Base-by-base conservation (phyloP, 495 filamentous ascomycete genomes). In the Mycothermus thermophilus region DNA sequence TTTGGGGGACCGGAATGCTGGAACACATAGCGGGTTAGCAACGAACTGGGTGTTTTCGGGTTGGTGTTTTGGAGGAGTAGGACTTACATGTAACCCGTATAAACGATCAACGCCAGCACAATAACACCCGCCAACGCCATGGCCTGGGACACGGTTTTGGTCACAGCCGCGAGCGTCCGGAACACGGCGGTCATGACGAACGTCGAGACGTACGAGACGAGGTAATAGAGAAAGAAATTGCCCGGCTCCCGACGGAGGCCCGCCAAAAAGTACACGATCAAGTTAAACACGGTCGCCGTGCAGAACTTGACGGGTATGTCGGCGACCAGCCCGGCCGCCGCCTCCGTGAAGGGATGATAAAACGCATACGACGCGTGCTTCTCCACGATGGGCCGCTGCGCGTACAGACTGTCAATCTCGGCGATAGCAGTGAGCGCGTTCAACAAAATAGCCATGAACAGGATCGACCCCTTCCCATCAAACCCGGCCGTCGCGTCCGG, bases 21-120 rank as follows among this genome's bases (percentile, higher is more conserved):
- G 22, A 24, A 5, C 5, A 24, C 22, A 24, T 24, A 11, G 22
- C 5, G 11, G 22, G 22, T 5, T 6, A 24, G 11, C 22, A 11
- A 24, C 22, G 22, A 4, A 5, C 1, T n/a, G n/a, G n/a, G n/a
- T n/a, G n/a, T n/a, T n/a, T n/a, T n/a, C n/a, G n/a, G n/a, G n/a
- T n/a, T n/a, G n/a, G n/a, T n/a, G n/a, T n/a, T n/a, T n/a, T n/a
- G n/a, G n/a, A n/a, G n/a, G n/a, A n/a, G n/a, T n/a, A n/a, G n/a
- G n/a, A 31, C 35, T 25, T 7, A 37, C 35, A 83, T 56, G 51
- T 79, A 94, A 18, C 83, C 83, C 9, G 80, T 86, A 50, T 88
- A 94, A 4, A 92, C 77, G 32, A 90, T 54, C 18, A 85, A 51
- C 15, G 69, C 68, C 20, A 86, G 55, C 41, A 85, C 77, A 27